phyloP scores from a whole-genome alignment of 768 basidiomycete genomes.

The Pleurotus sapidus region DNA sequence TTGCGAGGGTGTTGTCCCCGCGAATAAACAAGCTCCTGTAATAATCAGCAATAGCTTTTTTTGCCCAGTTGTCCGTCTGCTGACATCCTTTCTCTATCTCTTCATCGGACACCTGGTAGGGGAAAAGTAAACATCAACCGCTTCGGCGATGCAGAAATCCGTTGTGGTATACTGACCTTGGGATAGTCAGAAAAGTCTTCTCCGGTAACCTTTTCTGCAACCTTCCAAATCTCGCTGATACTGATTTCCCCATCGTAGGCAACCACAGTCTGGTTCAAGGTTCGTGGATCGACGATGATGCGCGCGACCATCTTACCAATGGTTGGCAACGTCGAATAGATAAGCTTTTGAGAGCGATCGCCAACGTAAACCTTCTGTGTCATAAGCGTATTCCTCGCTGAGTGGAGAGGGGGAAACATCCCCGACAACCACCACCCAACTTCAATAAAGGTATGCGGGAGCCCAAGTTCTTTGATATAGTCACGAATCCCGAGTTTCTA shows the following conservation, averaged over 20 bases:
- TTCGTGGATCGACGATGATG: background rate
- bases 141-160: too few species aligned
- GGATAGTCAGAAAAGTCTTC: background rate
- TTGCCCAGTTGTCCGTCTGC: background rate
- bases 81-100: background rate
- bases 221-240: background rate
- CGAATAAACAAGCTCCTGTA: background rate
- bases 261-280: background rate
- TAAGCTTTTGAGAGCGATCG: background rate
- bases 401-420: background rate
- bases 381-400: background rate
- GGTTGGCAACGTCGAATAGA: background rate
- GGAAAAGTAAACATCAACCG: background rate
- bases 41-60: background rate
- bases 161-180: background rate
- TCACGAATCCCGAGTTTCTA: conserved; percentile 1
- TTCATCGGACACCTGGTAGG: background rate
- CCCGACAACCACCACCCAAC: background rate
- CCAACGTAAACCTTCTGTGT: background rate
- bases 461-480: background rate
- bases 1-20: background rate
- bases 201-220: background rate
- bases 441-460: background rate
- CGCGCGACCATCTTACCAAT: background rate
- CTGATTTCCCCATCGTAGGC: background rate